Evolutionary conservation across 192 early-diverging fungal genomes (phyloP), one percentile per base, ranked within the genome.

Genomic region (Backusella tarrabulga): DNA sequence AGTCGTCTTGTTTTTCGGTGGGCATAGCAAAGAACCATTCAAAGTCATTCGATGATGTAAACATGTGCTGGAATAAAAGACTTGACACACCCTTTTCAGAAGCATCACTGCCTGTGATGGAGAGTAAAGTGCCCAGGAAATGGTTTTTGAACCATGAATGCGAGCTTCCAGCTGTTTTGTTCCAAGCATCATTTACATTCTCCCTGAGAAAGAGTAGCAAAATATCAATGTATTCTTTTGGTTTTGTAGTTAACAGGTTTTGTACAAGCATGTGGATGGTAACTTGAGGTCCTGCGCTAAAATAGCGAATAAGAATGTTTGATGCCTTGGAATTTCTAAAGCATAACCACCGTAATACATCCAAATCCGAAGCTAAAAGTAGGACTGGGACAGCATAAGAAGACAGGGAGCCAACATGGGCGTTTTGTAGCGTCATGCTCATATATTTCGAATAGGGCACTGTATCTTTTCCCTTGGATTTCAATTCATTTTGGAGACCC

Each of bases 71-170:
- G 17, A 79, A 68, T 34, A 74, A 7, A 26, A 66, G 66, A 29
- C 41, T 54, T 11, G 73, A 52, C 0, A 77, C 67, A 15, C 2
- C 12, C 17, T 54, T 60, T 11, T 73, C 56, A 9, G 34, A 41
- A 11, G 42, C 14, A 56, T 71, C 42, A 1, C 12, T 4, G 6
- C 63, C 38, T 34, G 69, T 38, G 14, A 32, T 19, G 38, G 67
- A n/a, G 6, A 80, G 26, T 17, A 80, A 14, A 14, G 54, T 66
- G 0, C 67, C 79, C 0, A 80, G 34, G 50, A 76, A 80, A 36
- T 80, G 79, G 42, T 72, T 56, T 1, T 71, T 35, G 52, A 80
- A 80, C 79, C 79, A 80, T 4, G 56, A 34, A 11, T 56, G 42
- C 6, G 76, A 77, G 17, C 9, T 9, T 38, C 72, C 56, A 2